phyloP scores from a whole-genome alignment of 192 early-diverging fungal species.

The Backusella tuberculispora region DNA sequence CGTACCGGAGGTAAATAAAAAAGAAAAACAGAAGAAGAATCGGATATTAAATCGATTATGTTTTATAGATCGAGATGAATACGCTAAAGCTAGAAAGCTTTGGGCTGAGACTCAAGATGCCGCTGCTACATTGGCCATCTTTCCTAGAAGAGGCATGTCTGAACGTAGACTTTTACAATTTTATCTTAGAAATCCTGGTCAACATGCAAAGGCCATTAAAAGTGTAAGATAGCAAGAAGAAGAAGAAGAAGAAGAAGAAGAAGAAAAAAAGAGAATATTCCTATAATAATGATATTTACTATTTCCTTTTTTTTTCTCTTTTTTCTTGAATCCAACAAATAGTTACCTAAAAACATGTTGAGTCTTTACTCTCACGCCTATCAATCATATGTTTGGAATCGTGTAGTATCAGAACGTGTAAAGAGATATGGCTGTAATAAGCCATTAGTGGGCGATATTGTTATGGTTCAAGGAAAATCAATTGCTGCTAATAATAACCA shows the following conservation, averaged over 20 bases:
- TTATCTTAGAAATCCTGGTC: conserved; percentile 28
- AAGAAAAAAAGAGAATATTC: too few species aligned
- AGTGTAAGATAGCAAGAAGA: conserved; percentile 42
- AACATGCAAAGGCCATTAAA: conserved; percentile 67
- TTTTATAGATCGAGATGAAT: conserved; percentile 63
- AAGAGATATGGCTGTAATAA: conserved; percentile 62
- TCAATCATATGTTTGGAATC: conserved; percentile 95
- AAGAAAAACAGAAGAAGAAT: not conserved
- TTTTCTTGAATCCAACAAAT: conserved; percentile 18
- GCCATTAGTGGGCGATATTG: conserved; percentile 87
- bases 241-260: too few species aligned
- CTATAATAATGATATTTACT: too few species aligned
- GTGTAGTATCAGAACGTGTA: conserved; percentile 76
- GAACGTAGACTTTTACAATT: conserved; percentile 52
- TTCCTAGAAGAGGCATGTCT: conserved; percentile 71
- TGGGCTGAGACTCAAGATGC: conserved; percentile 74
- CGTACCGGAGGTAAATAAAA: conserved; percentile 64
- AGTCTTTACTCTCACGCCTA: conserved; percentile 97
- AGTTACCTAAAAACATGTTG: conserved; percentile 84
- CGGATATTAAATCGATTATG: not conserved
- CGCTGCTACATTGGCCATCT: conserved; percentile 55
- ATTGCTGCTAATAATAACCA: not conserved
- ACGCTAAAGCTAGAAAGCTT: conserved; percentile 62
- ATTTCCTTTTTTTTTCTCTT: not conserved
- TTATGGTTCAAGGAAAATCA: conserved; percentile 45